phyloP scores from a whole-genome alignment of 2,329 filamentous ascomycete genomes.

The Phaeoacremonium minimum region DNA sequence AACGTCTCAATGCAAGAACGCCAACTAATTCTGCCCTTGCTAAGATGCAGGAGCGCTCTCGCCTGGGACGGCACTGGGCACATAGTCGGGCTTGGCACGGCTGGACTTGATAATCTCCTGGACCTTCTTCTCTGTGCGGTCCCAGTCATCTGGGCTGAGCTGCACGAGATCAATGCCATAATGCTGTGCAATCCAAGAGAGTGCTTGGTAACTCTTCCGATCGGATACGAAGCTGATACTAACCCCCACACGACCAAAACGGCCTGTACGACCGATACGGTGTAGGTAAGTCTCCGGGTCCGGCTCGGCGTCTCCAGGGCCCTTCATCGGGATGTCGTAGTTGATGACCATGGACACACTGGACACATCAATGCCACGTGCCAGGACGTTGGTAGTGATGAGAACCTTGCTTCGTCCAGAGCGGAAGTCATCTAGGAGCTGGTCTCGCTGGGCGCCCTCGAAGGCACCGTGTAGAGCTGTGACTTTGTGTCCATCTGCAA shows the following conservation, averaged over 20 bases:
- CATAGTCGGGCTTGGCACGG: constrained; percentile 51
- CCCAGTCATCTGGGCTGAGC: constrained; percentile 85
- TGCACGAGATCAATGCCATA: constrained; percentile 79
- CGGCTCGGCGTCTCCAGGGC: constrained; percentile 71
- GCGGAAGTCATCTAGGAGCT: constrained; percentile 82
- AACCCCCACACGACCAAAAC: constrained; percentile 94
- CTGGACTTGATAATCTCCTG: constrained; percentile 76
- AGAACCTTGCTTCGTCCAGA: constrained; percentile 87
- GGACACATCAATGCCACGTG: constrained; percentile 88
- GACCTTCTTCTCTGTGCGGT: constrained; percentile 77
- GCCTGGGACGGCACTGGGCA: constrained; percentile 22
- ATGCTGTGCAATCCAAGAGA: constrained; percentile 73
- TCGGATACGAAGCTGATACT: constrained; percentile 94
- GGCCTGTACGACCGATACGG: constrained; percentile 93
- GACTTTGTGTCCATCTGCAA: constrained; percentile 84
- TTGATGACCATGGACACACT: constrained; percentile 98
- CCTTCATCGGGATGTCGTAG: constrained; percentile 80
- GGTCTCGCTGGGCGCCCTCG: constrained; percentile 78
- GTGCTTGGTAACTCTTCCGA: constrained; percentile 71
- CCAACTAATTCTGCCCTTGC: no score
- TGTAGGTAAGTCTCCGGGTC: constrained; percentile 96
- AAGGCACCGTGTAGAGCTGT: constrained; percentile 85
- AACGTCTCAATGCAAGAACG: no score
- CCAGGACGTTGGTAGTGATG: constrained; percentile 94
- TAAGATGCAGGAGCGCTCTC: not conserved